Percentiles rank a stretch among this genome's conserved stretches.
Evolutionary conservation across 768 basidiomycete genomes (phyloP).

Genomic region (Ramaria sp.): DNA sequence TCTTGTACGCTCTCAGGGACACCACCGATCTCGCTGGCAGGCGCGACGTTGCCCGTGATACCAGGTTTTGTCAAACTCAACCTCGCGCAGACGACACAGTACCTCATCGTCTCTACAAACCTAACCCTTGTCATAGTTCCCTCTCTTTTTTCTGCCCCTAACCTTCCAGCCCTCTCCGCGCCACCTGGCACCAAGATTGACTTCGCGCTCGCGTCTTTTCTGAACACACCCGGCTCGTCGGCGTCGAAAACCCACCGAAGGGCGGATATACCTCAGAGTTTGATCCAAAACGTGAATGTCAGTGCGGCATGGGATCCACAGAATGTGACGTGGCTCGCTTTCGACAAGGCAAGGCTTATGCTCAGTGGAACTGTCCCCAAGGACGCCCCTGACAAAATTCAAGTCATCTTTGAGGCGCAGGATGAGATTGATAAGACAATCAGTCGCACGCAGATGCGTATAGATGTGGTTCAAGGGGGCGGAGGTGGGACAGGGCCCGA

Average conservation of each 20-base stretch:
- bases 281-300: conserved; percentile 32
- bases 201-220: conserved; percentile 36
- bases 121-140: conserved; percentile 57
- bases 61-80: conserved; percentile 49
- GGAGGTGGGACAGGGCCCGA: conserved; percentile 14
- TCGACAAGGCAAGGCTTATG: conserved; percentile 32
- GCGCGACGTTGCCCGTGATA: conserved; percentile 18
- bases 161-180: conserved; percentile 45
- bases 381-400: background rate
- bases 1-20: conserved; percentile 53
- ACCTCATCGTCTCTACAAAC: conserved; percentile 54
- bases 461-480: background rate
- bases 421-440: background rate
- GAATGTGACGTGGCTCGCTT: conserved; percentile 40
- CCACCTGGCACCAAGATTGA: conserved; percentile 30
- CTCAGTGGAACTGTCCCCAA: conserved; percentile 47
- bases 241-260: conserved; percentile 21
- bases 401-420: background rate
- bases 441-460: conserved; percentile 9
- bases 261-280: background rate
- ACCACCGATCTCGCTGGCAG: conserved; percentile 35
- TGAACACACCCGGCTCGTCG: conserved; percentile 26
- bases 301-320: conserved; percentile 42
- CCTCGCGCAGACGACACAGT: conserved; percentile 34
- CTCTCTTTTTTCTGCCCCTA: conserved; percentile 56